Evolutionary conservation across 768 basidiomycete genomes (phyloP), one percentile per base, ranked within the genome.

Genomic region (Lactarius vividus): DNA sequence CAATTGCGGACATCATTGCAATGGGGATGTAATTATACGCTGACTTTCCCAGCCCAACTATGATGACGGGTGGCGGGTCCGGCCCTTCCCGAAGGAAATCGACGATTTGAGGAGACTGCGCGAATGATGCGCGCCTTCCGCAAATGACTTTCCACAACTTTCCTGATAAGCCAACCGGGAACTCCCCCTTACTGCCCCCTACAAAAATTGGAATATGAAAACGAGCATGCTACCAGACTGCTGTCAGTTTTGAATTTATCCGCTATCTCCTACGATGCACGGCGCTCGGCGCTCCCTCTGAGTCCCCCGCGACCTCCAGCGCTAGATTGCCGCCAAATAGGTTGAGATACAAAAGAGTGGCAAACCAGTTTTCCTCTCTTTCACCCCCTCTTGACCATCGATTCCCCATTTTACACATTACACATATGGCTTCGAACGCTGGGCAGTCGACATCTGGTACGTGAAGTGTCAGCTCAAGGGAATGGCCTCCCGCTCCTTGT

Each of bases 221-320:
- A 4, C 0, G 4, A 0, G 10, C n/a, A 5, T 26, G 23, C 11
- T 13, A 6, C 0, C n/a, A 6, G 8, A 13, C 11, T 49, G 23
- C 23, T 5, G 8, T 49, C 4, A 23, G 0, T 5, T 49, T 49
- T 23, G 11, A 23, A 23, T 23, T 26, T 49, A 23, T 49, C 23
- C 26, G 26, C 46, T 4, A 0, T 52, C 49, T 52, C 49, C 23
- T 26, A 28, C 49, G 13, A 23, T 13, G 8, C 13, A 49, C 46
- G 4, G 26, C 13, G 4, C 2, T 16, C 13, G 26, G 23, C 5
- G 2, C 6, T 52, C 49, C 4, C 49, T 7, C 26, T 2, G 0
- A 26, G 0, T 26, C 13, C 46, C n/a, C n/a, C 5, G 44, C 9
- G 44, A n/a, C n/a, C 10, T 4, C 23, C 23, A 3, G n/a, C n/a